Percentiles rank a stretch among this genome's conserved stretches.
Conservation (phyloP, 2,329 filamentous ascomycete genomes). For the Colletotrichum scovillei region DNA sequence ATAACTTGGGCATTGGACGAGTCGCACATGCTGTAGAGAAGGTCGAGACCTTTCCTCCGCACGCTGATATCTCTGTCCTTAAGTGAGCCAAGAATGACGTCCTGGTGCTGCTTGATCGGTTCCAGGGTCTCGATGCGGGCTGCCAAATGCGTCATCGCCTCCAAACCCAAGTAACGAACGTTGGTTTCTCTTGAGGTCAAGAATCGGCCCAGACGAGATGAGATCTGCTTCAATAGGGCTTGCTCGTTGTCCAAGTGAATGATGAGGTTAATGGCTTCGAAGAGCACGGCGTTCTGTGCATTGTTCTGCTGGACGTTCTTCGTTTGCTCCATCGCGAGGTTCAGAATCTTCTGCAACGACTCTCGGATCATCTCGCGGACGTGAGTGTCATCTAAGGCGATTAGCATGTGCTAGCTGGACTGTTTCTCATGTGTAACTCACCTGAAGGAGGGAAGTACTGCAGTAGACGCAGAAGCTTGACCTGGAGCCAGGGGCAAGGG, state of each 20-base stretch:
- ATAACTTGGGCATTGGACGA: constrained; percentile 93
- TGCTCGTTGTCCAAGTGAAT: constrained; percentile 98
- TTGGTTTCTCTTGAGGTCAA: constrained; percentile 98
- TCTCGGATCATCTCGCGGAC: constrained; percentile 92
- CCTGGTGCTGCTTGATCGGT: constrained; percentile 97
- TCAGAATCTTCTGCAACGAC: constrained; percentile 89
- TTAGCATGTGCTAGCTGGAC: constrained; percentile 5
- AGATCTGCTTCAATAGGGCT: constrained; percentile 95
- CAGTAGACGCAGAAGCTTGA: constrained; percentile 89
- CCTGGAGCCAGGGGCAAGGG: constrained; percentile 98
- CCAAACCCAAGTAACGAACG: constrained; percentile 92
- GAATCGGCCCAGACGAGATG: constrained; percentile 88
- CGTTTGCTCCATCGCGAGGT: constrained; percentile 89
- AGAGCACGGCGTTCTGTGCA: constrained; percentile 96
- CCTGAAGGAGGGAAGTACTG: constrained; percentile 97
- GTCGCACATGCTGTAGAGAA: constrained; percentile 99
- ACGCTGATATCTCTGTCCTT: constrained; percentile 98
- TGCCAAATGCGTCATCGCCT: constrained; percentile 98
- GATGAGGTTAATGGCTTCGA: constrained; percentile 98
- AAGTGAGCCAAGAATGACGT: constrained; percentile 92
- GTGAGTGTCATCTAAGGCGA: constrained; percentile 82
- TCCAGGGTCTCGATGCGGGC: constrained; percentile 93
- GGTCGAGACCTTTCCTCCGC: constrained; percentile 91
- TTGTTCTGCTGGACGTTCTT: constrained; percentile 99
- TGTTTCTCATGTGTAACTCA: constrained; percentile 52